Evolutionary conservation across 805 yeast species (phyloP).

Genomic region (Candida vaughaniae): DNA sequence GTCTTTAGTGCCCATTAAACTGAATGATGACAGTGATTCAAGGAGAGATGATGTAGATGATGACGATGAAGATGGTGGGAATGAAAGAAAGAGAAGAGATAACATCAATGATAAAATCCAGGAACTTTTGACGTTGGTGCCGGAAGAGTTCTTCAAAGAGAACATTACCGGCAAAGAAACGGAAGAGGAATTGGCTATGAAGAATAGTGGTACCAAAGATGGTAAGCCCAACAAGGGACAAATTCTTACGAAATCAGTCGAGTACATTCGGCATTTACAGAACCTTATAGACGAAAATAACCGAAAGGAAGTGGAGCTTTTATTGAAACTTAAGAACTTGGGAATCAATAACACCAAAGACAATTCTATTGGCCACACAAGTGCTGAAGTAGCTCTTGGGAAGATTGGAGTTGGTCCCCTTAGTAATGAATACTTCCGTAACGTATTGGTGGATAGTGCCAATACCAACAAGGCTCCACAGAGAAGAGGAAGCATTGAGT

Average conservation of each 20-base stretch:
- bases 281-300: conserved; percentile 75
- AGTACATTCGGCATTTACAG: conserved; percentile 65
- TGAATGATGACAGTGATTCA: conserved; percentile 13
- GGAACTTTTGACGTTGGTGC: conserved; percentile 39
- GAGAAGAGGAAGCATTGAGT: conserved; percentile 19
- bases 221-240: conserved; percentile 87
- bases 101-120: conserved; percentile 46
- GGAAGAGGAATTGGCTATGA: conserved; percentile 26
- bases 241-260: conserved; percentile 71
- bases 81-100: conserved; percentile 43
- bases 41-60: conserved; percentile 17
- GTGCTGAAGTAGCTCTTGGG: conserved; percentile 76
- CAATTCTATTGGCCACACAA: conserved; percentile 55
- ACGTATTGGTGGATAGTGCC: conserved; percentile 23
- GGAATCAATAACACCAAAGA: conserved; percentile 31
- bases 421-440: conserved; percentile 42
- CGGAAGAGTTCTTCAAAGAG: conserved; percentile 27
- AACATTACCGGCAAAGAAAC: conserved; percentile 19
- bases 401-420: conserved; percentile 83
- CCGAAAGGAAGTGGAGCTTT: conserved; percentile 72
- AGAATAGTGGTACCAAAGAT: conserved; percentile 64
- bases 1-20: conserved; percentile 25
- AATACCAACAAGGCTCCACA: conserved; percentile 19
- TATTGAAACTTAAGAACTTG: conserved; percentile 56
- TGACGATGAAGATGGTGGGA: conserved; percentile 33